Percentiles rank a stretch among this genome's conserved stretches.
phyloP scores from a whole-genome alignment of 305 asterid species.

The Euphrasia arctica region DNA sequence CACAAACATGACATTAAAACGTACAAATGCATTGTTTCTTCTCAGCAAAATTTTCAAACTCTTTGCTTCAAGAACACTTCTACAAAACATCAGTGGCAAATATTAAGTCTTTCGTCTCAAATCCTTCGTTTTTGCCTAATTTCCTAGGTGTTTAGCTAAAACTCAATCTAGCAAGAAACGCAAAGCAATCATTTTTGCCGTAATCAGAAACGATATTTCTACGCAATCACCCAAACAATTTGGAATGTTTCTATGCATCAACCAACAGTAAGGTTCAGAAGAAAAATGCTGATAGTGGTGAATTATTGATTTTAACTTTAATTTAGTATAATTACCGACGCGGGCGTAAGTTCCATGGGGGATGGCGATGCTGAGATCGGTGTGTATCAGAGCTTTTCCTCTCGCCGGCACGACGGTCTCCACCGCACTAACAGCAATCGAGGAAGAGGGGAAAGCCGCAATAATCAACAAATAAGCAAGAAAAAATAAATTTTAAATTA shows the following conservation, averaged over 20 bases:
- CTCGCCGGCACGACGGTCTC: conserved; percentile 58
- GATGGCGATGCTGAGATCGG: conserved; percentile 62
- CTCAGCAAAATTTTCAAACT: too few species aligned
- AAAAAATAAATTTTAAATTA: background rate
- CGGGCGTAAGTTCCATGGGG: conserved; percentile 73
- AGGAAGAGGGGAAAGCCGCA: background rate
- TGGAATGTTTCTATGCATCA: background rate
- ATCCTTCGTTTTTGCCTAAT: too few species aligned
- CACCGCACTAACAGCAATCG: conserved; percentile 33
- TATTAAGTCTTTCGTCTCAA: too few species aligned
- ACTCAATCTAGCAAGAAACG: too few species aligned
- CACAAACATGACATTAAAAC: too few species aligned
- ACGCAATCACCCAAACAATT: background rate
- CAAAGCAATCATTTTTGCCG: too few species aligned
- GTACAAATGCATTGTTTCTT: too few species aligned
- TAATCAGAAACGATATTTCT: too few species aligned
- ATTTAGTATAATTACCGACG: conserved; percentile 36
- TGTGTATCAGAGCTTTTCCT: conserved; percentile 65
- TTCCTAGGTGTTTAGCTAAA: too few species aligned
- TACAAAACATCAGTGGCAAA: too few species aligned
- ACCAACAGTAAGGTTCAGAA: background rate
- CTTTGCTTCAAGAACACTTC: too few species aligned
- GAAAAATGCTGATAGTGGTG: background rate
- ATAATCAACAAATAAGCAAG: background rate
- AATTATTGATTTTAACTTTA: background rate